A percentile compares a stretch with the other conserved stretches of the same genome.
Conservation (phyloP, 495 filamentous ascomycete genomes). For the Acidomyces sp. region DNA sequence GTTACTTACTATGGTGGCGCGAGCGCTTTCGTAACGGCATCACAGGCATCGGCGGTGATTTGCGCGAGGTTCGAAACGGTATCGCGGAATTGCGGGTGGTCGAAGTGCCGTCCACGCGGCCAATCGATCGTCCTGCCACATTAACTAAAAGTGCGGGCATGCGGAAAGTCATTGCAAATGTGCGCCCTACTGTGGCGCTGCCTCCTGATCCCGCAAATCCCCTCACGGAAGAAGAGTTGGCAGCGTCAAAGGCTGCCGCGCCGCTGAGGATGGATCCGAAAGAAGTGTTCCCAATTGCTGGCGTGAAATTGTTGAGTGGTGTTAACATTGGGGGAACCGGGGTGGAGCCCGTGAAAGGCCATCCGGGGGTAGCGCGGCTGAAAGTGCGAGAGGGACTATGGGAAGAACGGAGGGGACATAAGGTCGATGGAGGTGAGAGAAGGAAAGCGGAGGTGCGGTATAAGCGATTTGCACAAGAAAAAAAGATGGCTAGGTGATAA, state of each 20-base stretch:
- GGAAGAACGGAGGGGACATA: constrained; percentile 69
- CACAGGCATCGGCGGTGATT: constrained; percentile 67
- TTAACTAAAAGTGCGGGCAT: constrained; percentile 38
- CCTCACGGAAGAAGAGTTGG: constrained; percentile 21
- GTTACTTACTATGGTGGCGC: constrained; percentile 76
- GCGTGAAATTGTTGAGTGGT: constrained; percentile 51
- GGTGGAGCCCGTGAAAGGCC: constrained; percentile 50
- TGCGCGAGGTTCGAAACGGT: constrained; percentile 59
- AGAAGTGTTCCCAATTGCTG: constrained; percentile 34
- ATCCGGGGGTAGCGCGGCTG: constrained; percentile 48
- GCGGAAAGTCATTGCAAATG: constrained; percentile 57
- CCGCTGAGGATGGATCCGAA: constrained; percentile 22
- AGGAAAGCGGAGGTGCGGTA: constrained; percentile 69
- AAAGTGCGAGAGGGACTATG: constrained; percentile 72
- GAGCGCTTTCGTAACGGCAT: constrained; percentile 65
- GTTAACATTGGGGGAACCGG: constrained; percentile 58
- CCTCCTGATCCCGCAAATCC: constrained; percentile 1
- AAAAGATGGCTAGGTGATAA: constrained; percentile 26
- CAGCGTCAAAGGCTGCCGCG: constrained; percentile 26
- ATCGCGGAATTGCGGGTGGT: constrained; percentile 54
- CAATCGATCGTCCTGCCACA: constrained; percentile 26
- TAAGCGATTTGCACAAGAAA: constrained; percentile 40
- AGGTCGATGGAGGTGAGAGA: constrained; percentile 94
- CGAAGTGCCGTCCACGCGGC: constrained; percentile 37
- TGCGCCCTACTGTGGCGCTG: constrained; percentile 33